Conservation (phyloP, 2,329 filamentous ascomycete genomes). For the Chaetoscypha palmicola region DNA sequence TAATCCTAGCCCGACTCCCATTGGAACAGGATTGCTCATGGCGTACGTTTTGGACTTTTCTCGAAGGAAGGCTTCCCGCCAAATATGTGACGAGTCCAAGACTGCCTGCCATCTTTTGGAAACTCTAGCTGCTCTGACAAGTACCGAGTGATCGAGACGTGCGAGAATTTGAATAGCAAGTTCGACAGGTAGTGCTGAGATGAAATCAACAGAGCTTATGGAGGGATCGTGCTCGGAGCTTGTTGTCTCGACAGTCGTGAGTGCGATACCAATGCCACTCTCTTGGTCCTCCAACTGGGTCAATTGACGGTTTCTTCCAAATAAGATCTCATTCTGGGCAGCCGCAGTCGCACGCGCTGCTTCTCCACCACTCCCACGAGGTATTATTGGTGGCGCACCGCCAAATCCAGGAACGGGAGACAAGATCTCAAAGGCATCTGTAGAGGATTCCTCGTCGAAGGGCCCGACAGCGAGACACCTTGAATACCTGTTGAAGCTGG, state of each 20-base stretch:
- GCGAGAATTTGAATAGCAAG: constrained; percentile 53
- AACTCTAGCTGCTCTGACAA: constrained; percentile 44
- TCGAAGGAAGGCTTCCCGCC: constrained; percentile 56
- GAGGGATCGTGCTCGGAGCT: constrained; percentile 34
- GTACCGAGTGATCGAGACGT: constrained; percentile 45
- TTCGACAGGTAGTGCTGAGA: constrained; percentile 48
- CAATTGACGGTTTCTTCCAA: constrained; percentile 35
- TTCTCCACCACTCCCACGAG: constrained; percentile 51
- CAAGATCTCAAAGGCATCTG: constrained; percentile 18
- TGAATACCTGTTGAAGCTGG: constrained; percentile 29
- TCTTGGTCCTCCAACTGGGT: constrained; percentile 45
- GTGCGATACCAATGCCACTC: constrained; percentile 56
- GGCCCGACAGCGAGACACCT: constrained; percentile 13
- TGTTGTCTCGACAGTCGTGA: constrained; percentile 30
- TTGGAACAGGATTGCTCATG: constrained; percentile 44
- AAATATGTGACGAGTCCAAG: constrained; percentile 49
- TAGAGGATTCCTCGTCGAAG: constrained; percentile 15
- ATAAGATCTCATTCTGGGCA: constrained; percentile 46
- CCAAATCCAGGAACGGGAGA: constrained; percentile 32
- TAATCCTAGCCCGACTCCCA: constrained; percentile 51
- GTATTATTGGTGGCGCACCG: constrained; percentile 53
- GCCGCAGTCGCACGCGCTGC: constrained; percentile 53
- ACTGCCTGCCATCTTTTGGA: constrained; percentile 44
- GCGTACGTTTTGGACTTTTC: constrained; percentile 56
- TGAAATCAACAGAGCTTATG: constrained; percentile 52